phyloP scores from a whole-genome alignment of 1,139 yeast genomes.

The Debaryomyces fabryi region DNA sequence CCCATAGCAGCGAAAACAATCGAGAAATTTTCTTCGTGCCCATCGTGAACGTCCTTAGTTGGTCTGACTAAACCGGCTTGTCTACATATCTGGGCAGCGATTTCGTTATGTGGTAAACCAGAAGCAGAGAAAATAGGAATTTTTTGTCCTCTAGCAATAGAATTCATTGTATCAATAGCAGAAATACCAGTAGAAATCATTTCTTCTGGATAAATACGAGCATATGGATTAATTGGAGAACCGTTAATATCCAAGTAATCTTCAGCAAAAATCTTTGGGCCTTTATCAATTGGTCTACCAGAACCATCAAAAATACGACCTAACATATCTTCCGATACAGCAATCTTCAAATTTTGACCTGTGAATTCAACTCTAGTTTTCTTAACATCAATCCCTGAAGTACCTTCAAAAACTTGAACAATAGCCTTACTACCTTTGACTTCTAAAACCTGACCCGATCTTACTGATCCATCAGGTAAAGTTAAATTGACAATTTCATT shows the following conservation, averaged over 20 bases:
- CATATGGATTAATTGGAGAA: conserved; percentile 96
- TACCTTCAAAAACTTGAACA: conserved; percentile 98
- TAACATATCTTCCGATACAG: conserved; percentile 95
- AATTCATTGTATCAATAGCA: conserved; percentile 98
- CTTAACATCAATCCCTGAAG: conserved; percentile 96
- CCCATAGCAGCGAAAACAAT: conserved; percentile 95
- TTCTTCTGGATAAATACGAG: conserved; percentile 99
- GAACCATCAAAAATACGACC: conserved; percentile 99
- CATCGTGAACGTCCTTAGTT: conserved; percentile 98
- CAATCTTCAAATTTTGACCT: conserved; percentile 87
- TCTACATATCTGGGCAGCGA: conserved; percentile 99
- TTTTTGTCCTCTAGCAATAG: conserved; percentile 99
- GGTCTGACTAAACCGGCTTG: conserved; percentile 99
- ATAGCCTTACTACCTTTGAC: conserved; percentile 96
- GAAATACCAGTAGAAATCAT: conserved; percentile 99
- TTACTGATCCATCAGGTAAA: conserved; percentile 87
- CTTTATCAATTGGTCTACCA: conserved; percentile 97
- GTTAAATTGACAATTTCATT: conserved; percentile 96
- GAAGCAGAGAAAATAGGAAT: conserved; percentile 98
- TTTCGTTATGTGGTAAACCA: conserved; percentile 98
- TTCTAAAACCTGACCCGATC: conserved; percentile 98
- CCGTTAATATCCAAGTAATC: conserved; percentile 98
- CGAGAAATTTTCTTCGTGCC: conserved; percentile 98
- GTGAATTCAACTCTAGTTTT: conserved; percentile 97
- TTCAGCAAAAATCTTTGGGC: conserved; percentile 98